Evolutionary conservation across 176 grass and related monocot species (phyloP).

Genomic region (Lolium perenne): DNA sequence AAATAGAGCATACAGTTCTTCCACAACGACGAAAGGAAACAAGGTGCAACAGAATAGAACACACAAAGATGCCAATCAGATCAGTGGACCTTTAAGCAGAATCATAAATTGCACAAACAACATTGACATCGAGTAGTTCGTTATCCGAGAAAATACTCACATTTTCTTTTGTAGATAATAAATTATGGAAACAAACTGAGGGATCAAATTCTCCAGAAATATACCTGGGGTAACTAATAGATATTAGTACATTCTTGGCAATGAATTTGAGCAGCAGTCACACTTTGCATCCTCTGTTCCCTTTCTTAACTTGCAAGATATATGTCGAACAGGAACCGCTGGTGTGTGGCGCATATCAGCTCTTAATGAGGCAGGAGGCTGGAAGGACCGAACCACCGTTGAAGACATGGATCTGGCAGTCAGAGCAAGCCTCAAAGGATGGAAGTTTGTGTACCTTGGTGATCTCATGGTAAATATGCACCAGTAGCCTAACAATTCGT

Average conservation of each 20-base stretch:
- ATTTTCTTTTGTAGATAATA: not conserved
- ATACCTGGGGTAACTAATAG: not conserved
- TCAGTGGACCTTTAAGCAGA: not conserved
- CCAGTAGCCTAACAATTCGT: not conserved
- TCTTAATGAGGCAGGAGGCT: conserved; percentile 71
- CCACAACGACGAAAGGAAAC: not conserved
- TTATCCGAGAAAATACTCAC: not conserved
- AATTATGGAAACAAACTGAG: not conserved
- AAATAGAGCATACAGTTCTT: not conserved
- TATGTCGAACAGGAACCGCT: conserved; percentile 56
- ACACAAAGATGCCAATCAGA: not conserved
- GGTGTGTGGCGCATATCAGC: conserved; percentile 78
- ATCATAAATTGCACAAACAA: conserved; percentile 4
- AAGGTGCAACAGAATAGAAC: not conserved
- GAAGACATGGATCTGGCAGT: conserved; percentile 93
- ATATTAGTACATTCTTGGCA: not conserved
- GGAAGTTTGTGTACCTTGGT: conserved; percentile 76
- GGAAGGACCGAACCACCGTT: conserved; percentile 79
- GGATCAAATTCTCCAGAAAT: not conserved
- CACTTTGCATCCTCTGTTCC: not conserved
- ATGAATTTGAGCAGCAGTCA: not conserved
- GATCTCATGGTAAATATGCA: conserved; percentile 62
- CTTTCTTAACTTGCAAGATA: conserved; percentile 32
- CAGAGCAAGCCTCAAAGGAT: conserved; percentile 72
- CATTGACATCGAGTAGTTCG: not conserved